Evolutionary conservation across 2,329 filamentous ascomycete genomes (phyloP), one percentile per base, ranked within the genome.

Genomic region (Purpureocillium lavendulum): DNA sequence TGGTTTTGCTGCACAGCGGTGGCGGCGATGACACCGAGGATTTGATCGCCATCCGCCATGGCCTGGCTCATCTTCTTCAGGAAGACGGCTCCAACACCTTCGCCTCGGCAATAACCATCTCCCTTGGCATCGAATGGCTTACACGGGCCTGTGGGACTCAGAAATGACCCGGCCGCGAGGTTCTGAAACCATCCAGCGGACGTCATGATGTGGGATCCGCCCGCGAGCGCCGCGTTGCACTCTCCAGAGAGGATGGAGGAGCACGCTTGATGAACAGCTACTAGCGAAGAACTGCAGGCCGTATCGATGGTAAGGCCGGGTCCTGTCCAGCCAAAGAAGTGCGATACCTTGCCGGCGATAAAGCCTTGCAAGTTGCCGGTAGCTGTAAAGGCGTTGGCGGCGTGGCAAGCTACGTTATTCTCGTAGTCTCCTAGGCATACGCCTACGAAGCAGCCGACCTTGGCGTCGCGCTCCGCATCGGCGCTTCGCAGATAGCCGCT

Each of bases 21-120:
- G 2, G 51, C 57, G 0, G 56, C 43, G 24, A 73, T 64, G 3
- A 66, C 53, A 7, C 60, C 67, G 2, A 62, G 47, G 14, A 71
- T 57, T 1, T 56, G 54, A 46, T 79, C 67, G 1, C 64, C 62
- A 28, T 73, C 71, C 4, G 50, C 48, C 0, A 75, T 28, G 0
- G 75, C 74, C 31, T 62, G 54, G 1, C 59, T 55, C 0, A 75
- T 52, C 4, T 50, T 59, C 55, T 77, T 77, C 0, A 78, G 43
- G 2, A 73, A 48, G 0, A 78, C 47, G 1, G 57, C 46, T 0
- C 49, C 67, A 3, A 62, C 49, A 0, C 66, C 73, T 36, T 79
- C 74, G 0, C 63, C 72, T 3, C 73, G 58, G 10, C 65, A 72
- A 43, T 76, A 78, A 0, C 74, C 75, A 42, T 71, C 62, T 2